phyloP scores from a whole-genome alignment of 2,329 filamentous ascomycete genomes.

The Fusarium vanettenii region DNA sequence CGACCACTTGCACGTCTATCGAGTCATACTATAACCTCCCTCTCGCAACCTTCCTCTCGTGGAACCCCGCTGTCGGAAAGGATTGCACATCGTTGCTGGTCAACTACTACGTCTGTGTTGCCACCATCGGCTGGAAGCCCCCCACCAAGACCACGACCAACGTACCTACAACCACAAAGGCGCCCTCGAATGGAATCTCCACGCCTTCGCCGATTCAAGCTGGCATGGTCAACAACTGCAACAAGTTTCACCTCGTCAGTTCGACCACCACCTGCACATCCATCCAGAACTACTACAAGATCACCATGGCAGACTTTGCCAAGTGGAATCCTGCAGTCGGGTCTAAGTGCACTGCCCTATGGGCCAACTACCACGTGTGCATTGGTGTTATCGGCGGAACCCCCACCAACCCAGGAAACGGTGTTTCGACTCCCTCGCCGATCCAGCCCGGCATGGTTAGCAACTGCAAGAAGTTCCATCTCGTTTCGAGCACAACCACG shows the following conservation, averaged over 20 bases:
- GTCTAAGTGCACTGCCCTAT: not conserved
- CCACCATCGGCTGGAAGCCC: not conserved
- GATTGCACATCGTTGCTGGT: conserved; percentile 11
- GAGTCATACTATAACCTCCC: not conserved
- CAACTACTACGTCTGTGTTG: conserved; percentile 6
- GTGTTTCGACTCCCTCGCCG: conserved; percentile 43
- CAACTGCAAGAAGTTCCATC: conserved; percentile 46
- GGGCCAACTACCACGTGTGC: not conserved
- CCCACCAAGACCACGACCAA: not conserved
- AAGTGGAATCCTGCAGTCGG: not conserved
- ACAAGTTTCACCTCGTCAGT: not conserved
- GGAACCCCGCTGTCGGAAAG: conserved; percentile 30
- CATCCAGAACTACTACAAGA: not conserved
- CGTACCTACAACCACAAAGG: not conserved
- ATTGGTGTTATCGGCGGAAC: not conserved
- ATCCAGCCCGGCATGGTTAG: conserved; percentile 44
- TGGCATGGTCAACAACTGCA: not conserved
- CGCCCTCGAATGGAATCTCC: conserved; percentile 27
- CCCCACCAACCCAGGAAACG: conserved; percentile 1
- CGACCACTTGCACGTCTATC: conserved; percentile 25
- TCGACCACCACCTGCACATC: not conserved
- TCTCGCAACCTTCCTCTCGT: conserved; percentile 26
- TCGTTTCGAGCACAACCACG: conserved; percentile 11
- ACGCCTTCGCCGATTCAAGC: conserved; percentile 34
- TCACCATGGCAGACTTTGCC: not conserved